Percentiles rank a stretch among this genome's conserved stretches.
These are phyloP conservation scores for Zoysia matrella DNA, from an alignment of 202 grass and related monocot genomes.

Conservation along the genomic window DNA sequence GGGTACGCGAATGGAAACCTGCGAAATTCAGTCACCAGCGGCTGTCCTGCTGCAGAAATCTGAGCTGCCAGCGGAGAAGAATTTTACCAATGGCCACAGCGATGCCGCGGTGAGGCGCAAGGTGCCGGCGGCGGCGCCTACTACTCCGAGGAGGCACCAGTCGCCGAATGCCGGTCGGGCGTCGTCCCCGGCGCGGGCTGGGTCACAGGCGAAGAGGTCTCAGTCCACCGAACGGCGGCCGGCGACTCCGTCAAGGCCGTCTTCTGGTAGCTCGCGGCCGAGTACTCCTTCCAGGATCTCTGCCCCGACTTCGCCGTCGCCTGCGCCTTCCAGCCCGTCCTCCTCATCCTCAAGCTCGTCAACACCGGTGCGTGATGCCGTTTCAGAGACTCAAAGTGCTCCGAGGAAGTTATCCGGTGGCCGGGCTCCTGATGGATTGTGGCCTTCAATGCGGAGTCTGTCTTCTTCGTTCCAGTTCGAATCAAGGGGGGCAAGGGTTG, in stretches of 20 bases:
- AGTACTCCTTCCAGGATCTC: too few species aligned
- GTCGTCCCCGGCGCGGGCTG: conserved; percentile 20
- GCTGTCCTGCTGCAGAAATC: not conserved
- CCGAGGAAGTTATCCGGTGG: conserved; percentile 48
- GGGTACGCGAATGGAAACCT: conserved; percentile 53
- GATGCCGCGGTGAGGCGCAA: conserved; percentile 56
- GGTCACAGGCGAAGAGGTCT: conserved; percentile 61
- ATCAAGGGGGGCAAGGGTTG: conserved; percentile 46
- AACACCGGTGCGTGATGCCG: conserved; percentile 62
- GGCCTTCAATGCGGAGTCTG: too few species aligned
- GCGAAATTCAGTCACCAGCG: conserved; percentile 41
- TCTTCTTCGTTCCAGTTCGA: conserved; percentile 73
- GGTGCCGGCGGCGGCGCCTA: conserved; percentile 38
- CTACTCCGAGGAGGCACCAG: conserved; percentile 56
- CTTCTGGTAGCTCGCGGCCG: too few species aligned
- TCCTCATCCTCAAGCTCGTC: conserved; percentile 63
- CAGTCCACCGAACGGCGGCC: conserved; percentile 76
- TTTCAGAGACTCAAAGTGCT: conserved; percentile 48
- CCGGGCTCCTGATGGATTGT: conserved; percentile 41
- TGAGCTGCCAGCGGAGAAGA: conserved; percentile 33
- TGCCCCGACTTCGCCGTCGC: too few species aligned
- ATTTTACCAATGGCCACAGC: conserved; percentile 35
- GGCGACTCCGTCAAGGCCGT: conserved; percentile 39
- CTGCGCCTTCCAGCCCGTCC: conserved; percentile 5
- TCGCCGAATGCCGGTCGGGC: conserved; percentile 67